Conservation (phyloP, 129 eudicot species). For the Artemisia argyi region DNA sequence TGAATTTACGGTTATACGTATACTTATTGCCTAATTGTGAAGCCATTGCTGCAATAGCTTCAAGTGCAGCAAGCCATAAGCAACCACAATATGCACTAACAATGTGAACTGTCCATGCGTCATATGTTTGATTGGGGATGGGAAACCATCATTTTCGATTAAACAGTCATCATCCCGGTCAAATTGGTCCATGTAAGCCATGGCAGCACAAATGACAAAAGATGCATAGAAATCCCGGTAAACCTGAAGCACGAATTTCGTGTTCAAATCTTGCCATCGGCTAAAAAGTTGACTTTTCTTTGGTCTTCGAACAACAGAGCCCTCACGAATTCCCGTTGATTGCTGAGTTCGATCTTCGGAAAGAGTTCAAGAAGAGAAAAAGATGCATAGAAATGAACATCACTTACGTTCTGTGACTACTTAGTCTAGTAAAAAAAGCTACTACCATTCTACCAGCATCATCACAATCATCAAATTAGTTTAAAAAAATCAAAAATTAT, state of each 20-base stretch:
- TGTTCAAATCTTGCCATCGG: constrained; percentile 91
- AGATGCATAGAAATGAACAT: constrained; percentile 96
- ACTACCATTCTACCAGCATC: too few relatives aligned
- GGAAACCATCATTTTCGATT: constrained; percentile 91
- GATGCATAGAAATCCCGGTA: constrained; percentile 90
- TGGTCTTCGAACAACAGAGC: constrained; percentile 80
- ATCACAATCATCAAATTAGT: too few relatives aligned
- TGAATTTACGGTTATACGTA: constrained; percentile 57
- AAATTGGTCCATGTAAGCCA: constrained; percentile 94
- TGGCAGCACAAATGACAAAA: constrained; percentile 75
- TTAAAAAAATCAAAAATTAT: too few relatives aligned
- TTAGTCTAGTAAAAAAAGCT: too few relatives aligned
- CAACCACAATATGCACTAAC: constrained; percentile 95
- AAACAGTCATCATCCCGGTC: constrained; percentile 73
- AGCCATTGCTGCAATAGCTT: constrained; percentile 97
- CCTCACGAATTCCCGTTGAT: constrained; percentile 91
- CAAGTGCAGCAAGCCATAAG: constrained; percentile 91
- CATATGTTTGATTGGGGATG: constrained; percentile 97
- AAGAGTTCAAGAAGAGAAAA: constrained; percentile 92
- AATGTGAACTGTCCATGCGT: constrained; percentile 97
- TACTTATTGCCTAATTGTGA: constrained; percentile 65
- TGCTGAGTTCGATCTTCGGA: constrained; percentile 93
- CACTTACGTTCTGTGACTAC: too few relatives aligned
- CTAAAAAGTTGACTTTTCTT: constrained; percentile 76
- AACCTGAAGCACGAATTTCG: constrained; percentile 95